These are phyloP conservation scores for Amauroascus niger DNA, from an alignment of 2,329 filamentous ascomycete genomes.

Conservation along the genomic window DNA sequence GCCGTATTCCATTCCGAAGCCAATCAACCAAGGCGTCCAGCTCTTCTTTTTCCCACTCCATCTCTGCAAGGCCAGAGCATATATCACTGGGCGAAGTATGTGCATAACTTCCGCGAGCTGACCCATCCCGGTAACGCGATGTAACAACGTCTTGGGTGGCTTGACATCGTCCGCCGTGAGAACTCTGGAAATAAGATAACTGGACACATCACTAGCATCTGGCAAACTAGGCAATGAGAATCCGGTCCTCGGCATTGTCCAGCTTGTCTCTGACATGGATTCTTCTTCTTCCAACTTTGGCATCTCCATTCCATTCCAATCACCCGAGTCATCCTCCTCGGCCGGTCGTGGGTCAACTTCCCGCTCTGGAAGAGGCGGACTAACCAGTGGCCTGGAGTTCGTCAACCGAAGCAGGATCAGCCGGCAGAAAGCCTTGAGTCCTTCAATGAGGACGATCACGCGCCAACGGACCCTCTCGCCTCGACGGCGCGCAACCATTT, in stretches of 20 bases:
- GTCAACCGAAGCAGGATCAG: slow-evolving; percentile 73
- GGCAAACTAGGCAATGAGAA: slow-evolving; percentile 76
- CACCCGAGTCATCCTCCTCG: slow-evolving; percentile 43
- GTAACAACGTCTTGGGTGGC: slow-evolving; percentile 75
- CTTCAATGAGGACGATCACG: slow-evolving; percentile 73
- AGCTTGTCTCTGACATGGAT: slow-evolving; percentile 44
- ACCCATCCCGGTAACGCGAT: slow-evolving; percentile 60
- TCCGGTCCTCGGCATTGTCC: slow-evolving; percentile 91
- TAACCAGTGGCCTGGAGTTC: slow-evolving; percentile 69
- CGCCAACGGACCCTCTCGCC: slow-evolving; percentile 75
- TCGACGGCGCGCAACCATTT: slow-evolving; percentile 86
- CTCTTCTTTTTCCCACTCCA: slow-evolving; percentile 62
- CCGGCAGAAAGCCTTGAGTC: slow-evolving; percentile 74
- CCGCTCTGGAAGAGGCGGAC: slow-evolving; percentile 74
- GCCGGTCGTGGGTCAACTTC: slow-evolving; percentile 60
- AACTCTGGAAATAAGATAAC: slow-evolving; percentile 80
- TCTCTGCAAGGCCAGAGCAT: slow-evolving; percentile 70
- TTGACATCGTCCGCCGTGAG: slow-evolving; percentile 96
- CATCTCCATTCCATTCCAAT: slow-evolving; percentile 42
- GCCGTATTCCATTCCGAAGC: slow-evolving; percentile 73
- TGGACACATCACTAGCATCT: slow-evolving; percentile 68
- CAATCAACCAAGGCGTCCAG: slow-evolving; percentile 88
- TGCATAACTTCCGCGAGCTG: slow-evolving; percentile 84
- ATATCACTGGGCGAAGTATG: slow-evolving; percentile 78
- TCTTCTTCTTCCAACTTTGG: slow-evolving; percentile 34